Percentiles rank a stretch among this genome's conserved stretches.
These are phyloP conservation scores for Hansenula anomala DNA, from an alignment of 1,139 yeast genomes.

Conservation along the genomic window DNA sequence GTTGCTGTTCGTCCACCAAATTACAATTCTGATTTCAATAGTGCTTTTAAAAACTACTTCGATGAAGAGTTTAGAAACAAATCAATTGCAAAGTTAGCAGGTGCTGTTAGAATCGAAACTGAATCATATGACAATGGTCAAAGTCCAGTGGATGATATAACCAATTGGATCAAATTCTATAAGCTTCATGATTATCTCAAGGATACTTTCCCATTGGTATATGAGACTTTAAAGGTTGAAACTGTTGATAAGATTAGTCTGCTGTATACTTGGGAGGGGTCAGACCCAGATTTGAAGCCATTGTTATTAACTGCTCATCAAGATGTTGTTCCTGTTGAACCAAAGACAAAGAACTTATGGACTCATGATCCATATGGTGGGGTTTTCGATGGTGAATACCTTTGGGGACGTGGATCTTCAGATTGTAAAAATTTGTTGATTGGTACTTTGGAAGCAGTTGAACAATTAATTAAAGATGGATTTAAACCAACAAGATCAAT, in stretches of 20 bases:
- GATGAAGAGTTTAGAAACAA: conserved; percentile 35
- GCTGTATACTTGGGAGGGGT: conserved; percentile 65
- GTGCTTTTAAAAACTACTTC: conserved; percentile 7
- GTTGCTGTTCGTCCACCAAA: background rate
- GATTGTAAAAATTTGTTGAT: conserved; percentile 61
- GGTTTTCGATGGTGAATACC: conserved; percentile 40
- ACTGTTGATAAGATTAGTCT: conserved; percentile 63
- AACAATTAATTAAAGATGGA: conserved; percentile 33
- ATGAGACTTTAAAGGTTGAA: conserved; percentile 42
- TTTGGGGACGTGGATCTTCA: conserved; percentile 64
- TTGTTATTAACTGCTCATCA: conserved; percentile 70
- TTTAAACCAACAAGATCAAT: conserved; percentile 47
- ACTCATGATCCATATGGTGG: conserved; percentile 67
- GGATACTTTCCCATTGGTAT: conserved; percentile 59
- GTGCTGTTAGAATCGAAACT: conserved; percentile 59
- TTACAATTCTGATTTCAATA: background rate
- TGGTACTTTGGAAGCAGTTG: conserved; percentile 52
- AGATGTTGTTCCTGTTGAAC: conserved; percentile 79
- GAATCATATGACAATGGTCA: conserved; percentile 49
- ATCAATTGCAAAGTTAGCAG: conserved; percentile 41
- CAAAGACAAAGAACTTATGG: conserved; percentile 56
- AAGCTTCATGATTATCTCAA: conserved; percentile 54
- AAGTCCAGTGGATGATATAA: conserved; percentile 36
- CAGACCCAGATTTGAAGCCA: conserved; percentile 52
- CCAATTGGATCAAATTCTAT: conserved; percentile 35